Evolutionary conservation across 2,329 filamentous ascomycete genomes (phyloP).

Genomic region (Nothophaeocryptopus gaeumannii): DNA sequence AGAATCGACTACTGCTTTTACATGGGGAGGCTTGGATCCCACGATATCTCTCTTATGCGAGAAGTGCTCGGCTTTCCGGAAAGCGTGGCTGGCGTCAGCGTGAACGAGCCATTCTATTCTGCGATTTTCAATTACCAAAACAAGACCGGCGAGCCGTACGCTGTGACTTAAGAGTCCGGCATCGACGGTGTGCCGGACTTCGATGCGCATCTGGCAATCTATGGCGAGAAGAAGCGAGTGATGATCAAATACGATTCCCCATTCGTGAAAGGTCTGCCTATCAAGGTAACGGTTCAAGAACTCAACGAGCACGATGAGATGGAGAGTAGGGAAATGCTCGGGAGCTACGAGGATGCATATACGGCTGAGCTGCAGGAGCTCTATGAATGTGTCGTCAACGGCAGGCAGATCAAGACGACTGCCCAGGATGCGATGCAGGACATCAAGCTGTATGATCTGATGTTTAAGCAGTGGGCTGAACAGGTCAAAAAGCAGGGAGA

Average conservation of each 20-base stretch:
- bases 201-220: constrained; percentile 54
- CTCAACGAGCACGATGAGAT: constrained; percentile 36
- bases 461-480: constrained; percentile 26
- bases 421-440: constrained; percentile 44
- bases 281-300: constrained; percentile 50
- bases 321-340: constrained; percentile 34
- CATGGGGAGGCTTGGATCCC: constrained; percentile 50
- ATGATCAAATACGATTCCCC: constrained; percentile 57
- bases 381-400: constrained; percentile 38
- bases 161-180: constrained; percentile 58
- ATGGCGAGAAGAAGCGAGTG: constrained; percentile 54
- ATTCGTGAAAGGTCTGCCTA: constrained; percentile 55
- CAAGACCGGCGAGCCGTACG: constrained; percentile 39
- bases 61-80: constrained; percentile 53
- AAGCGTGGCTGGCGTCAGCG: constrained; percentile 44
- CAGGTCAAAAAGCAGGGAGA: not conserved
- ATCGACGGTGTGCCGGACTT: constrained; percentile 53
- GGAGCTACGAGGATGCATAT: constrained; percentile 50
- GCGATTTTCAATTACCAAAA: constrained; percentile 47
- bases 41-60: constrained; percentile 56
- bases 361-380: constrained; percentile 44
- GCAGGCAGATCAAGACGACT: constrained; percentile 42
- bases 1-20: constrained; percentile 41
- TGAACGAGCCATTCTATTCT: constrained; percentile 36
- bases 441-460: constrained; percentile 35